phyloP scores from a whole-genome alignment of 2,329 filamentous ascomycete species.

The Pleoardoris graminearum region DNA sequence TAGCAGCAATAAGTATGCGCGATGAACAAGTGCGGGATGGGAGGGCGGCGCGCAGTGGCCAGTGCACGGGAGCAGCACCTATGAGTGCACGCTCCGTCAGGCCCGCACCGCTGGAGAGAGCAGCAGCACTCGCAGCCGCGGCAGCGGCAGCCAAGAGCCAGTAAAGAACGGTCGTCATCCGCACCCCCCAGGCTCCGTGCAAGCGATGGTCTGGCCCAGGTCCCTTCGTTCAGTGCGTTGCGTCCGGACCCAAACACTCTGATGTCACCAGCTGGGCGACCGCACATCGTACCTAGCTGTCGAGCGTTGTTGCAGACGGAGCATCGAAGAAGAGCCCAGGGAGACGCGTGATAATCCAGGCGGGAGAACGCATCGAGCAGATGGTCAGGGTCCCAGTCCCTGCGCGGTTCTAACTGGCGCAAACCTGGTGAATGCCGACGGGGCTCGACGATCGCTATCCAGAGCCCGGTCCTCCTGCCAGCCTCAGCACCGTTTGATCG shows the following conservation, averaged over 20 bases:
- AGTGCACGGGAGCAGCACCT: neutral
- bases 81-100: neutral
- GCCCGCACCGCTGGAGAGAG: neutral
- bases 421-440: neutral
- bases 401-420: neutral
- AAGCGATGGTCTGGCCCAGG: neutral
- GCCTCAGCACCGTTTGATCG: too few relatives aligned
- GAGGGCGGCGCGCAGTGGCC: neutral
- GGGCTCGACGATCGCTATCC: too few relatives aligned
- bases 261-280: slow-evolving; percentile 3
- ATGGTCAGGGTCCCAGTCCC: neutral
- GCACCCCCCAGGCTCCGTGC: neutral
- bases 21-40: neutral
- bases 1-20: neutral
- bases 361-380: neutral
- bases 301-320: too few relatives aligned
- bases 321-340: too few relatives aligned
- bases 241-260: neutral
- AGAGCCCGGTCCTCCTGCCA: too few relatives aligned
- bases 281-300: neutral
- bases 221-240: neutral
- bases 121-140: neutral
- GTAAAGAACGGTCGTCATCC: slow-evolving; percentile 1
- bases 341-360: neutral
- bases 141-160: slow-evolving; percentile 2